These are phyloP conservation scores for Cucurbita maxima DNA, from an alignment of 306 rosid genomes.

Conservation along the genomic window DNA sequence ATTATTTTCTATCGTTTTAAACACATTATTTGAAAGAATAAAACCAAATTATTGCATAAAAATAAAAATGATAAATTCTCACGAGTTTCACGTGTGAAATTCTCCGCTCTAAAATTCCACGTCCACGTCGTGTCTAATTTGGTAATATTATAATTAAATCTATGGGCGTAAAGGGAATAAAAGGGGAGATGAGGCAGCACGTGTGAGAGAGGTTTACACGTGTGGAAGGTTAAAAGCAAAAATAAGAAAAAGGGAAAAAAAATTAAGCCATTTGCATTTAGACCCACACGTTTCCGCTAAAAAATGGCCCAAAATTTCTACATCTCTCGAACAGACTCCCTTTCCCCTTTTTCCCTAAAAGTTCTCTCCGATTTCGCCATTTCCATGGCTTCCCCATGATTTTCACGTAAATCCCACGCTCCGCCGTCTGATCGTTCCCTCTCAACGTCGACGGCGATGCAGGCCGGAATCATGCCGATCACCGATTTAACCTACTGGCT, in stretches of 20 bases:
- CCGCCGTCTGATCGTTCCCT: slow-evolving; percentile 9
- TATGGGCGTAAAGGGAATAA: too few relatives aligned
- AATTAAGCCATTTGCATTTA: neutral
- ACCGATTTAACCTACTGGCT: slow-evolving; percentile 43
- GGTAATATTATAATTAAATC: too few relatives aligned
- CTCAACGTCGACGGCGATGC: slow-evolving; percentile 5
- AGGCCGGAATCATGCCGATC: slow-evolving; percentile 16
- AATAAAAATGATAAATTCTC: neutral
- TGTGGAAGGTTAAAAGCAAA: neutral
- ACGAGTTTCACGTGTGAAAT: neutral
- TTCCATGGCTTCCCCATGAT: neutral
- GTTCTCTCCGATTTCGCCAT: neutral
- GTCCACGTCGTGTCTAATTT: too few relatives aligned
- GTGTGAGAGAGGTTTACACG: neutral
- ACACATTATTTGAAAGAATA: too few relatives aligned
- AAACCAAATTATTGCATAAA: too few relatives aligned
- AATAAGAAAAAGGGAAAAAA: too few relatives aligned
- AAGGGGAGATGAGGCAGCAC: neutral
- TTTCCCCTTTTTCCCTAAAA: neutral
- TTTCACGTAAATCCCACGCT: neutral
- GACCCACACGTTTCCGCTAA: neutral
- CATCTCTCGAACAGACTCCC: neutral
- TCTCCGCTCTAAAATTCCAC: too few relatives aligned
- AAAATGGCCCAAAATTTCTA: neutral
- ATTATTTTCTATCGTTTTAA: too few relatives aligned